Base-by-base conservation (phyloP, 345 rosid species). In the Reutealis trisperma region DNA sequence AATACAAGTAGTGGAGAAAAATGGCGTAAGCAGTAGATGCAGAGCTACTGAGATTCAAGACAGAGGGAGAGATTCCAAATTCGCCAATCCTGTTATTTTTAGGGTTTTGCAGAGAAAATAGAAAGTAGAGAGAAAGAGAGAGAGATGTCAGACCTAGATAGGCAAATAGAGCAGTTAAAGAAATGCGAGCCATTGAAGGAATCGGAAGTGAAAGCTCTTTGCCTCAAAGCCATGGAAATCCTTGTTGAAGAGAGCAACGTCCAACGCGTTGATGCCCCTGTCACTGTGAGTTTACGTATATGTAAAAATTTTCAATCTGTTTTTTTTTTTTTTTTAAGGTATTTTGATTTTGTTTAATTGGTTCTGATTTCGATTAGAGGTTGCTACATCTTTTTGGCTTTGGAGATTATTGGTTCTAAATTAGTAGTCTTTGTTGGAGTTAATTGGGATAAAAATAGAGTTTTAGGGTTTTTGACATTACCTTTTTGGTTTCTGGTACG, bases 211-310 rank as follows among this genome's bases (percentile, higher is more conserved):
- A 96, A 96, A 77, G 88, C 93, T 34, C 97, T 96, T 44, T 96
- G 98, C 73, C 92, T 92, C 76, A 96, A 96, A 83, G 99, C 97
- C 73, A 92, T 88, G 92, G 97, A 96, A 78, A 91, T 96, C 68
- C 97, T 96, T 62, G 93, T 96, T 55, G 98, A 96, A 82, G 98
- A 94, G 83, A 91, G 98, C 85, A 96, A 96, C 85, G 99, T 96
- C 70, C 97, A 96, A 71, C 89, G 97, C 54, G 97, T 96, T 15
- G 98, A 96, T 71, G 96, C 99, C 63, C 98, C 99, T 68, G 97
- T 96, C 84, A 94, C 99, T 72, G 97, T 96, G 65, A 77, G 83
- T 74, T 7, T 16, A 30, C 44, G 30, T 54, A 6, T 49, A 5
- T 55, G 22, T 45, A 55, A 19, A 19, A 0, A 1, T 59, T 19